These are phyloP conservation scores for Pythium rhizo-oryzae DNA, from an alignment of 352 stramenopile species.

Conservation along the genomic window DNA sequence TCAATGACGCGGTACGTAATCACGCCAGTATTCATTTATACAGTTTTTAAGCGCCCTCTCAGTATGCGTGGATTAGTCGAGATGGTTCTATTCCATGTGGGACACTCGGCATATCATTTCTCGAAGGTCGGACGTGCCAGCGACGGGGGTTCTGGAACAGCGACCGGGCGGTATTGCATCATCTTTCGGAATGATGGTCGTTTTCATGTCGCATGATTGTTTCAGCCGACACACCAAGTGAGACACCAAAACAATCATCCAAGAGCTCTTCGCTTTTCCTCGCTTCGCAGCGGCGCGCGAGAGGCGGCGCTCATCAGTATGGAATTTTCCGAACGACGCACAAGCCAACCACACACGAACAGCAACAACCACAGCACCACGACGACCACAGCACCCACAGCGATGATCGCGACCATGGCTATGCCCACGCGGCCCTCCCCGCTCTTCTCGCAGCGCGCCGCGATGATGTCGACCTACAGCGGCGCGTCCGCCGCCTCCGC, in stretches of 20 bases:
- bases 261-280: neutral
- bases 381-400: neutral
- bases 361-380: neutral
- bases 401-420: constrained; percentile 24
- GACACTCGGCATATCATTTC: neutral
- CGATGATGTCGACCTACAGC: neutral
- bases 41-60: neutral
- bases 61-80: constrained; percentile 2
- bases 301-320: constrained; percentile 8
- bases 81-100: constrained; percentile 19
- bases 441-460: neutral
- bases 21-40: neutral
- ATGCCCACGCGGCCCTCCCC: constrained; percentile 6
- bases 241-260: neutral
- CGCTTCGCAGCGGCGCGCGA: neutral
- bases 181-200: constrained; percentile 13
- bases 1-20: constrained; percentile 3
- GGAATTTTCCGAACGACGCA: constrained; percentile 11
- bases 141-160: neutral
- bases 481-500: neutral
- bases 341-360: neutral
- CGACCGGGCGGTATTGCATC: constrained; percentile 1
- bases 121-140: neutral
- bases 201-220: constrained; percentile 18
- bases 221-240: neutral